These are phyloP conservation scores for Jaapia argillacea DNA, from an alignment of 768 basidiomycete species.

Conservation along the genomic window DNA sequence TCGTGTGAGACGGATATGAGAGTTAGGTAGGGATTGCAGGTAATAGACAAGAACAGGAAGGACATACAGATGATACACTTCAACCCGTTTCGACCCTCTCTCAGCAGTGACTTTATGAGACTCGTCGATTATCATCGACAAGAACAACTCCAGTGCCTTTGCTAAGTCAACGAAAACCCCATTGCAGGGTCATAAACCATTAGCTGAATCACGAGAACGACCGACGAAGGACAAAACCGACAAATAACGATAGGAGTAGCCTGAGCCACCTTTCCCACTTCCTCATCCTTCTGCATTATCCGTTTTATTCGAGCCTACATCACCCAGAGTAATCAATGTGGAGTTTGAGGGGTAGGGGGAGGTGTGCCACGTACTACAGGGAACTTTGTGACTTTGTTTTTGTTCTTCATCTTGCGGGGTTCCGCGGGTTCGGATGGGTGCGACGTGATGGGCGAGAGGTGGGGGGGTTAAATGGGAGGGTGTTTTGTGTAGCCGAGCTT, in stretches of 20 bases:
- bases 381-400: constrained; percentile 87
- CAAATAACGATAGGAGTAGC: constrained; percentile 96
- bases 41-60: too few species aligned
- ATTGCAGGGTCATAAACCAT: too few species aligned
- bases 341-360: neutral
- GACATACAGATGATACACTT: constrained; percentile 87
- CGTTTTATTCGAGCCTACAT: constrained; percentile 94
- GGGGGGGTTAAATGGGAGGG: too few species aligned
- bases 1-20: neutral
- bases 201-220: neutral
- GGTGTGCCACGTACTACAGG: constrained; percentile 56
- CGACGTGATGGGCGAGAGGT: too few species aligned
- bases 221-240: constrained; percentile 29
- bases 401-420: constrained; percentile 82
- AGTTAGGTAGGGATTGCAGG: neutral
- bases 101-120: constrained; percentile 69
- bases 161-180: too few species aligned
- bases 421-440: too few species aligned
- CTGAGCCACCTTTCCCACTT: constrained; percentile 96
- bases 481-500: too few species aligned
- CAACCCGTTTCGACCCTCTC: constrained; percentile 80
- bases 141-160: constrained; percentile 89
- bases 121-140: constrained; percentile 75
- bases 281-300: constrained; percentile 99
- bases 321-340: neutral